Evolutionary conservation across 2,329 filamentous ascomycete species (phyloP), one percentile per base, ranked within the genome.

Genomic region (Hirsutella thompsonii): DNA sequence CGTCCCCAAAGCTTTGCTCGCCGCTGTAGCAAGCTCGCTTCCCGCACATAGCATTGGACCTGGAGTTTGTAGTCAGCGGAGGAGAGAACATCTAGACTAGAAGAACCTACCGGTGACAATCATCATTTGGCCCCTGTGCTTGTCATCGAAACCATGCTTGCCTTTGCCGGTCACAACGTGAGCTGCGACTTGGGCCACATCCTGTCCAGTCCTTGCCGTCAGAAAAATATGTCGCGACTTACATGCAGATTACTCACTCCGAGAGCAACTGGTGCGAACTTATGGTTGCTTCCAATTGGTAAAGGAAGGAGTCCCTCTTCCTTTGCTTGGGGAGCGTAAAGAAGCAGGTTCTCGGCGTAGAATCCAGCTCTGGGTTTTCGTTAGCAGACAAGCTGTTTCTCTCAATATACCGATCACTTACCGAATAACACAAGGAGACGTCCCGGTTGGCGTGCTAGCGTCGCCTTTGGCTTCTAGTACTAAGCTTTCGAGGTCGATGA

Each of bases 21-120:
- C 70, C 1, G 63, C 62, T 3, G 52, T 51, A 1, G 68, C 69
- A 6, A 73, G 55, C 47, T 70, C 67, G 8, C 64, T 50, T 13
- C 70, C 68, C 3, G 60, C 56, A 20, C 59, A 60, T 3, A 74
- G 61, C 58, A 61, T 64, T 0, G 68, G 68, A 0, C 66, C 67
- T 66, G 32, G 8, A 13, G 14, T 13, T 5, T 13, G 23, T 39
- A 13, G 33, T 33, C n/a, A 37, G 29, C n/a, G 26, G 26, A 8
- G 13, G 26, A 29, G 26, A 8, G 26, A 29, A 13, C 13, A 13
- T 8, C 26, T 8, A 29, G 26, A 29, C 26, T 13, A 8, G 8
- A 13, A 29, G n/a, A n/a, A n/a, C 26, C 26, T 29, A 13, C 26
- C 26, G 8, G 26, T 29, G 13, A 29, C 26, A 13, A 29, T 13